A percentile compares a stretch with the other conserved stretches of the same genome.
Evolutionary conservation across 805 yeast genomes (phyloP).

Genomic region (Saturnispora halmiae): DNA sequence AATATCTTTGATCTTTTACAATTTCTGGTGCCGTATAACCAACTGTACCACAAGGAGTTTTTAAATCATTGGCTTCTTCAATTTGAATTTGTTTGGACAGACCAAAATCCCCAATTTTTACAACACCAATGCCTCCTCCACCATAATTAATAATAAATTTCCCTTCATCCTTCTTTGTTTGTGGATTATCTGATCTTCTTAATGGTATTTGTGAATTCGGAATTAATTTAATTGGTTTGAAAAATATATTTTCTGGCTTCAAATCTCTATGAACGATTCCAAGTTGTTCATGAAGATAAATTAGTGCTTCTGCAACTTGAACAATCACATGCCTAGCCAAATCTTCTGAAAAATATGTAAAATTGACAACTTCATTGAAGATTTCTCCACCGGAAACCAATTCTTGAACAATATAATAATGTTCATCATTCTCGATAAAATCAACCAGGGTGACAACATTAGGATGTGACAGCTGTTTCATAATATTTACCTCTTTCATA

Average conservation of each 20-base stretch:
- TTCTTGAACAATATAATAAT: constrained; percentile 66
- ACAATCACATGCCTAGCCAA: constrained; percentile 62
- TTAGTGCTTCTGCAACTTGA: constrained; percentile 61
- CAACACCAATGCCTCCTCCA: constrained; percentile 84
- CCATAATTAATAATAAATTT: constrained; percentile 71
- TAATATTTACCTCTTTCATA: constrained; percentile 68
- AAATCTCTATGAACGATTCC: constrained; percentile 81
- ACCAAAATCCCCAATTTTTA: constrained; percentile 94
- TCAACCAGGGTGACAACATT: constrained; percentile 58
- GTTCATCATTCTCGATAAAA: constrained; percentile 51
- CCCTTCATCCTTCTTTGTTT: constrained; percentile 78
- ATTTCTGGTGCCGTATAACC: constrained; percentile 99
- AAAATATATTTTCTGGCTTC: constrained; percentile 71
- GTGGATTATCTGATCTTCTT: constrained; percentile 60
- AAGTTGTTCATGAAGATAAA: constrained; percentile 60
- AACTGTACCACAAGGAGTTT: constrained; percentile 98
- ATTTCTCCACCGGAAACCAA: constrained; percentile 71
- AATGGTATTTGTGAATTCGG: constrained; percentile 32
- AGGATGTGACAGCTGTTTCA: constrained; percentile 56
- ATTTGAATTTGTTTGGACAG: constrained; percentile 74
- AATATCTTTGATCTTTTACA: constrained; percentile 85
- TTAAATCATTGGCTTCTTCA: constrained; percentile 51
- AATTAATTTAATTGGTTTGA: constrained; percentile 45
- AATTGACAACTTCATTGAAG: constrained; percentile 69
- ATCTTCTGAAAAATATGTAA: constrained; percentile 67